Conservation (phyloP, 1,284 basidiomycete genomes). For the Sporisorium reilianum region DNA sequence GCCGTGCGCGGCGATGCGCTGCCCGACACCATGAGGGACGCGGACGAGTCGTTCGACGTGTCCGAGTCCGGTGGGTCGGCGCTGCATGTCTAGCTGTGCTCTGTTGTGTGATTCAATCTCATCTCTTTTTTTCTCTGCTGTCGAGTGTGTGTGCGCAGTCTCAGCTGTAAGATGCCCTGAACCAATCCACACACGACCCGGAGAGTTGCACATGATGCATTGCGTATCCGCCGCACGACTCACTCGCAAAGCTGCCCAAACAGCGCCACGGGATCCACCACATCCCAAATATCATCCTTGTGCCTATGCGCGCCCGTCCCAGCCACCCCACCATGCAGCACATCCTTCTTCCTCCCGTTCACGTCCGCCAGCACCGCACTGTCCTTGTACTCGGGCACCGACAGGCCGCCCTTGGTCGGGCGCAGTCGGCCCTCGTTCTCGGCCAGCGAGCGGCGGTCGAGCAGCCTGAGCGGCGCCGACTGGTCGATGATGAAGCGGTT, state of each 20-base stretch:
- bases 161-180: no score
- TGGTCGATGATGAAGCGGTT: slow-evolving; percentile 62
- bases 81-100: slow-evolving; percentile 6
- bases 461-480: slow-evolving; percentile 56
- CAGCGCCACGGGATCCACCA: slow-evolving; percentile 64
- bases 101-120: slow-evolving; percentile 2
- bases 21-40: slow-evolving; percentile 31
- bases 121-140: not conserved
- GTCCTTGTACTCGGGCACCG: slow-evolving; percentile 32
- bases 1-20: slow-evolving; percentile 32
- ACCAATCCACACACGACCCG: no score
- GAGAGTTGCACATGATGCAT: no score
- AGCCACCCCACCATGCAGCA: not conserved
- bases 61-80: not conserved
- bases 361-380: slow-evolving; percentile 33
- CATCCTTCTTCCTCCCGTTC: slow-evolving; percentile 44
- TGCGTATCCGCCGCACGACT: not conserved
- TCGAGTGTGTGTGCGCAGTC: not conserved
- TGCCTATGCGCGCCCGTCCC: slow-evolving; percentile 18
- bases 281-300: slow-evolving; percentile 64
- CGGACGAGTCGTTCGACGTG: slow-evolving; percentile 18
- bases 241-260: slow-evolving; percentile 53
- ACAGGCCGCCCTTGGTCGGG: slow-evolving; percentile 49
- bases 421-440: slow-evolving; percentile 42
- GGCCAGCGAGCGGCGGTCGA: slow-evolving; percentile 54